These are phyloP conservation scores for Talaromyces stipitatus DNA, from an alignment of 495 filamentous ascomycete genomes.

Conservation along the genomic window DNA sequence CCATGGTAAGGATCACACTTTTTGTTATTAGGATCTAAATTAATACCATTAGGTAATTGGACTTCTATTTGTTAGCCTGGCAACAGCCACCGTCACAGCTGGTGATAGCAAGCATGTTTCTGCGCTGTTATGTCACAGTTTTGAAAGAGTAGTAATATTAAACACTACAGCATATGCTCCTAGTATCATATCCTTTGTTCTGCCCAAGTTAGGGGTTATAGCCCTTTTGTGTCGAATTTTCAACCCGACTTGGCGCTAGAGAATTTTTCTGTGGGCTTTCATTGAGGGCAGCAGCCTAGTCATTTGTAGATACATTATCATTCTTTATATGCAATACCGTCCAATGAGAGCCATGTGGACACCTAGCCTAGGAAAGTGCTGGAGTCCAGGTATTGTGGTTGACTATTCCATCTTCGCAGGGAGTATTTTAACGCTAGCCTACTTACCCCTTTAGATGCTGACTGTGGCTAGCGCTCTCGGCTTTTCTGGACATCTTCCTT, in stretches of 20 bases:
- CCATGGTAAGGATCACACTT: neutral
- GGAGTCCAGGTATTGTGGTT: neutral
- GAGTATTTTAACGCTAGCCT: neutral
- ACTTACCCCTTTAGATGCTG: neutral
- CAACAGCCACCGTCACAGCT: neutral
- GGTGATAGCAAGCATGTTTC: neutral
- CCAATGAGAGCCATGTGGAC: neutral
- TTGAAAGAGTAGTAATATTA: slow-evolving; percentile 14
- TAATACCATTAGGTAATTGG: neutral
- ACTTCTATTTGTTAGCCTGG: neutral
- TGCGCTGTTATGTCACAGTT: neutral
- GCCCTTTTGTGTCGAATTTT: slow-evolving; percentile 21
- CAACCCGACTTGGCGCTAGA: slow-evolving; percentile 10
- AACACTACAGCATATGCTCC: slow-evolving; percentile 19
- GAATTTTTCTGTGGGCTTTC: slow-evolving; percentile 1
- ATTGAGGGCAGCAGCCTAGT: neutral
- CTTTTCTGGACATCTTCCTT: slow-evolving; percentile 38
- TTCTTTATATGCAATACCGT: neutral
- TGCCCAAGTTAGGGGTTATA: slow-evolving; percentile 22
- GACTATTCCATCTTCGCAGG: slow-evolving; percentile 4
- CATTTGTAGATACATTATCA: neutral
- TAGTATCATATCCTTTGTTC: slow-evolving; percentile 20
- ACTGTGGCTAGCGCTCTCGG: slow-evolving; percentile 17
- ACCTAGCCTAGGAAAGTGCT: neutral
- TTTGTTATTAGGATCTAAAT: no score